Evolutionary conservation across 768 basidiomycete genomes (phyloP).

Genomic region (Thelephora aurantiotincta): DNA sequence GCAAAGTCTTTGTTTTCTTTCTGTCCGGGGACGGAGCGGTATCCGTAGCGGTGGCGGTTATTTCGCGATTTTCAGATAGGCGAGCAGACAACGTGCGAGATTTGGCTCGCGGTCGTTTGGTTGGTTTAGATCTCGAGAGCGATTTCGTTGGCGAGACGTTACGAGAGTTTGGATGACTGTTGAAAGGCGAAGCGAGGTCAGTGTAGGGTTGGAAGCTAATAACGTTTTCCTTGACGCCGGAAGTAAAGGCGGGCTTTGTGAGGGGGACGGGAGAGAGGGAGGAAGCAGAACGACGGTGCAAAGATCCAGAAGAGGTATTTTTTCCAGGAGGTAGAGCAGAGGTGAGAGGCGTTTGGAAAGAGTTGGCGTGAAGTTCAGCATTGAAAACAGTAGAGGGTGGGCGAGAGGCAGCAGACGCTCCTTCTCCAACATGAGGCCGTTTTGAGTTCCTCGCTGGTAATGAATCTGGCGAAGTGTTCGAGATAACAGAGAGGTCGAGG

Average conservation of each 20-base stretch:
- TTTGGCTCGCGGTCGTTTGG: not conserved
- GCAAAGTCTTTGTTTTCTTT: not conserved
- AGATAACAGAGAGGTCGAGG: not conserved
- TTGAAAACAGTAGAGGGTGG: no score
- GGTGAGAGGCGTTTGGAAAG: not conserved
- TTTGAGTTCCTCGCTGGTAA: no score
- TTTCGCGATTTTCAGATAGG: not conserved
- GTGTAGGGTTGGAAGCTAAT: not conserved
- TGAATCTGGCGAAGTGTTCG: not conserved
- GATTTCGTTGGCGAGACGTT: not conserved
- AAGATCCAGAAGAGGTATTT: not conserved
- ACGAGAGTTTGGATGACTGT: not conserved
- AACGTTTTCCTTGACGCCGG: not conserved
- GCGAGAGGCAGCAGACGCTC: no score
- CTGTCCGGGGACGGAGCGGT: not conserved
- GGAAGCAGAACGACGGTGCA: no score
- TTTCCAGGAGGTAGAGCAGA: not conserved
- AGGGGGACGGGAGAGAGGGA: not conserved
- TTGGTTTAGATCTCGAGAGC: not conserved
- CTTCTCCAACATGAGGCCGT: no score
- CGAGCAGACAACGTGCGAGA: not conserved
- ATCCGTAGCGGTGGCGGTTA: not conserved
- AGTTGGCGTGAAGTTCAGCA: not conserved
- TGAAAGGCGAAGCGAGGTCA: not conserved
- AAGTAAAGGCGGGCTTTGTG: not conserved